phyloP scores from a whole-genome alignment of 139 green algal species.

The Desmodesmus armatus region DNA sequence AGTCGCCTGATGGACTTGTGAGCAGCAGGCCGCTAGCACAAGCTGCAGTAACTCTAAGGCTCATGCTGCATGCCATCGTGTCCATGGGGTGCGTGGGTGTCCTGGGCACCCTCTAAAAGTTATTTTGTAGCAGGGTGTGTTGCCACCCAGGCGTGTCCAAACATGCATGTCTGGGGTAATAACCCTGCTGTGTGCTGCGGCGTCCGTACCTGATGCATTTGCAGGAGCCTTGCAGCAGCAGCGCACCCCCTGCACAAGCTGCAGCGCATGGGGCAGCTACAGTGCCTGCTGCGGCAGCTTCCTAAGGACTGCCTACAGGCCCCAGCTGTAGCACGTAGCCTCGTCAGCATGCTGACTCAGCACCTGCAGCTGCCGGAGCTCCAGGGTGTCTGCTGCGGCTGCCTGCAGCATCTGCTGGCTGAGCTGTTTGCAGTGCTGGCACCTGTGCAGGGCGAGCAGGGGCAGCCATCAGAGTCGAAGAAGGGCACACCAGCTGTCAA shows the following conservation, averaged over 20 bases:
- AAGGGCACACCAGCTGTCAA: not conserved
- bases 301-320: slow-evolving; percentile 7
- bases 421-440: slow-evolving; percentile 38
- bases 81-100: no score
- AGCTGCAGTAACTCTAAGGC: no score
- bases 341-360: slow-evolving; percentile 60
- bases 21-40: no score
- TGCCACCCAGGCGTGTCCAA: no score
- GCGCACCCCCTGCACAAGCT: slow-evolving; percentile 47
- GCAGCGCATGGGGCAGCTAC: slow-evolving; percentile 50
- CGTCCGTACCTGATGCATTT: not conserved
- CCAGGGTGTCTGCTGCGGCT: slow-evolving; percentile 48
- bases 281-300: slow-evolving; percentile 54
- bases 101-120: no score
- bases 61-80: no score
- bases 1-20: no score
- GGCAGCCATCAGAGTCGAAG: not conserved
- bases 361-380: slow-evolving; percentile 1
- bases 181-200: not conserved
- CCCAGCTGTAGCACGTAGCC: slow-evolving; percentile 57
- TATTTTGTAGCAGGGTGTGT: no score
- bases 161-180: not conserved
- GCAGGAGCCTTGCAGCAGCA: slow-evolving; percentile 51
- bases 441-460: not conserved
- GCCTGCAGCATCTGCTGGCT: slow-evolving; percentile 51